Percentiles rank a stretch among this genome's conserved stretches.
These are phyloP conservation scores for Berkeleyomyces basicola DNA, from an alignment of 2,329 filamentous ascomycete genomes.

Conservation along the genomic window DNA sequence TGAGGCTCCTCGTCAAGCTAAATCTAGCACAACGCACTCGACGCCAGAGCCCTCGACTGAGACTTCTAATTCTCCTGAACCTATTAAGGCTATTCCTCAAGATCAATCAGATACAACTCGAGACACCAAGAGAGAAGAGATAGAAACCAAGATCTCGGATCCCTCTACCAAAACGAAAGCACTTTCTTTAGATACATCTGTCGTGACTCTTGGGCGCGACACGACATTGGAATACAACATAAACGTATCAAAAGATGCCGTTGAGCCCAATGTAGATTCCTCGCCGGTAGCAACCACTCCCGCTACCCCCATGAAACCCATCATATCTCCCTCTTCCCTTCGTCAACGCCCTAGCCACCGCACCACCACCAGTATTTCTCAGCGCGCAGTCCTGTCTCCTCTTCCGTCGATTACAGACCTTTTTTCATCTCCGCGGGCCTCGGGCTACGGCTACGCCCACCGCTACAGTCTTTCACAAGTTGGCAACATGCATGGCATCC, in stretches of 20 bases:
- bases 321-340: conserved; percentile 22
- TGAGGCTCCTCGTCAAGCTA: not conserved
- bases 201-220: not conserved
- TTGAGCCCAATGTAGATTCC: not conserved
- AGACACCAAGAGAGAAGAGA: not conserved
- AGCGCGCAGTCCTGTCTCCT: conserved; percentile 44
- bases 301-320: conserved; percentile 2
- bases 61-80: not conserved
- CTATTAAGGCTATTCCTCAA: not conserved
- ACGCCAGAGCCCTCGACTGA: conserved; percentile 3
- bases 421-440: conserved; percentile 29
- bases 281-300: not conserved
- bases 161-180: not conserved
- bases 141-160: not conserved
- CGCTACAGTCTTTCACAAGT: conserved; percentile 19
- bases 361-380: conserved; percentile 35
- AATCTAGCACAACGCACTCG: conserved; percentile 5
- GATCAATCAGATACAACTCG: not conserved
- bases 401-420: conserved; percentile 52
- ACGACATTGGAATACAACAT: not conserved
- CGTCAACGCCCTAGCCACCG: conserved; percentile 28
- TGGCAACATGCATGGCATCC: conserved; percentile 33
- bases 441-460: not conserved
- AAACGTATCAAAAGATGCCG: not conserved
- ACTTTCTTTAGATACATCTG: not conserved